Conservation (phyloP, 805 yeast species). For the Yamadazyma olivae region DNA sequence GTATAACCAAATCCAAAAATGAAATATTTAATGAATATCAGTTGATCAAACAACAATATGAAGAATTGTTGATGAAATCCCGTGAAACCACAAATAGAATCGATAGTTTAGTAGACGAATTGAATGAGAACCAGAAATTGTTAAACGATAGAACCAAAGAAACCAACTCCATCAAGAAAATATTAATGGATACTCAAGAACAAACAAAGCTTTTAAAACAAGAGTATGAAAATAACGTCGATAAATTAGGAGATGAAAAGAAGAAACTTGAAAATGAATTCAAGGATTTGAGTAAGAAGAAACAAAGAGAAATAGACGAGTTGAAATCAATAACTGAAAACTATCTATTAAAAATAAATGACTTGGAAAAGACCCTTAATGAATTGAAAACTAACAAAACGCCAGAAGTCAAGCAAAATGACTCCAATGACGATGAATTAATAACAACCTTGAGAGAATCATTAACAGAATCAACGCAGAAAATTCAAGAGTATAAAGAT, state of each 20-base stretch:
- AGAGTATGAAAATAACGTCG: constrained; percentile 55
- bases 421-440: constrained; percentile 22
- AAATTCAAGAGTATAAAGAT: constrained; percentile 54
- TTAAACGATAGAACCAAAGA: constrained; percentile 83
- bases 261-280: constrained; percentile 54
- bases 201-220: constrained; percentile 46
- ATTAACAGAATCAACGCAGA: constrained; percentile 47
- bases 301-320: constrained; percentile 67
- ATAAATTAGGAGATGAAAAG: constrained; percentile 56
- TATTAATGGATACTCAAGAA: constrained; percentile 67
- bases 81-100: constrained; percentile 60
- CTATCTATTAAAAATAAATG: constrained; percentile 37
- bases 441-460: constrained; percentile 50
- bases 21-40: constrained; percentile 40
- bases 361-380: constrained; percentile 31
- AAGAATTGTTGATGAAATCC: constrained; percentile 64
- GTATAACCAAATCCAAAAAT: constrained; percentile 28
- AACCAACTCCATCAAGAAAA: constrained; percentile 64
- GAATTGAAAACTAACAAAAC: constrained; percentile 20
- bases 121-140: constrained; percentile 68
- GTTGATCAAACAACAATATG: constrained; percentile 60
- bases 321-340: constrained; percentile 39
- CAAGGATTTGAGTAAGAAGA: constrained; percentile 44
- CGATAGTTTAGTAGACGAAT: constrained; percentile 75
- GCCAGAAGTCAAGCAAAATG: constrained; percentile 1